These are phyloP conservation scores for Phytophthora agathidicida DNA, from an alignment of 352 stramenopile species.

Conservation along the genomic window DNA sequence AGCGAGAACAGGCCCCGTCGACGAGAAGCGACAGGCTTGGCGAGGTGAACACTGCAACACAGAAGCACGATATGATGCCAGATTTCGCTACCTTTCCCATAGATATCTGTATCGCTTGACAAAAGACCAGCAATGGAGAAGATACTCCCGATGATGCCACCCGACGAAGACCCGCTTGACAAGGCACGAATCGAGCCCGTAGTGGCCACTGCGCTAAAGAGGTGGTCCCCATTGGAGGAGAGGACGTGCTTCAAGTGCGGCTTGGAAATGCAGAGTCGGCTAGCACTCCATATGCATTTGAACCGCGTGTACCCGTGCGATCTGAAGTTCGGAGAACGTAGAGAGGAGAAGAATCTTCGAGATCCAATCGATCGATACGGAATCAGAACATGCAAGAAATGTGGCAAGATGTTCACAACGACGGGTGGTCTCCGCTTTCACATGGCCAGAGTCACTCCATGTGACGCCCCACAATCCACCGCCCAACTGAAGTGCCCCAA, in stretches of 20 bases:
- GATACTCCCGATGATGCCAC: too few species aligned
- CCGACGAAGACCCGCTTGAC: background rate
- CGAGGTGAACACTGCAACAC: too few species aligned
- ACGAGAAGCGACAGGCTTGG: too few species aligned
- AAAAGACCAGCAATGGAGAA: too few species aligned
- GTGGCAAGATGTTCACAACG: constrained; percentile 1
- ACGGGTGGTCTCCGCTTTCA: background rate
- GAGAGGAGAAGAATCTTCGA: background rate
- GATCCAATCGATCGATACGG: too few species aligned
- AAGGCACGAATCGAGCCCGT: background rate
- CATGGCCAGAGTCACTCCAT: background rate
- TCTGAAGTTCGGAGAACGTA: background rate
- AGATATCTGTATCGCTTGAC: too few species aligned
- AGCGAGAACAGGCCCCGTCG: too few species aligned
- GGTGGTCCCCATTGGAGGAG: background rate
- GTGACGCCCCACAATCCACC: constrained; percentile 1
- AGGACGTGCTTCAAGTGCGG: constrained; percentile 15
- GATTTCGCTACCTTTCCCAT: too few species aligned
- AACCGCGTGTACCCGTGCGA: constrained; percentile 14
- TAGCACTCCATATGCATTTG: constrained; percentile 2
- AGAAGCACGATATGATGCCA: too few species aligned
- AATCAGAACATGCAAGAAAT: constrained; percentile 9
- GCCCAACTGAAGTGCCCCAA: constrained; percentile 25
- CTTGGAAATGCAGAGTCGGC: constrained; percentile 10
- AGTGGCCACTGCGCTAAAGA: background rate